Evolutionary conservation across 2,329 filamentous ascomycete genomes (phyloP), one percentile per base, ranked within the genome.

Genomic region (Trichoderma semiorbis): DNA sequence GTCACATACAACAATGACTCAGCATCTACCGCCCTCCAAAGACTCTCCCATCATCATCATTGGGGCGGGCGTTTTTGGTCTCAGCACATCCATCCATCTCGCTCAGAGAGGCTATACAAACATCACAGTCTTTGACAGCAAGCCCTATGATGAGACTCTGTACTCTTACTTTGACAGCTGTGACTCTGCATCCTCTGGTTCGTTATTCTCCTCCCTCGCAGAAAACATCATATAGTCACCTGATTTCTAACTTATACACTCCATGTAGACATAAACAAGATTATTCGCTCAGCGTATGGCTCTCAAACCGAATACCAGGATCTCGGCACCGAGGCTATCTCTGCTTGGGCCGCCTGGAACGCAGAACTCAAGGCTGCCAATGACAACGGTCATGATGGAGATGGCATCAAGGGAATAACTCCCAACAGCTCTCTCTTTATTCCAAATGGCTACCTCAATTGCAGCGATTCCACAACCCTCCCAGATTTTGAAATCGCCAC

Each of bases 41-140:
- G 50, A 64, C 7, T 26, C 26, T 18, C 71, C 75, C 47, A 74
- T 77, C 60, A 50, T 75, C 70, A 73, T 78, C 26, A 73, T 78
- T 14, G 76, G 76, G 3, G 74, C 74, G 3, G 76, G 76, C 77
- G 78, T 62, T 64, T 81, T 83, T 39, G 82, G 82, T 1, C 78
- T 82, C 4, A 79, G 79, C 21, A 82, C 81, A 2, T 81, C 78
- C 3, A 74, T 78, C 43, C 77, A 80, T 61, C 76, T 80, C 11
- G 75, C 77, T 5, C 72, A 74, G 16, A 76, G 82, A 12, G 86
- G 85, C 4, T 88, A 86, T 75, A 79, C 24, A 7, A 79, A 84
- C 72, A 79, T 87, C 30, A 86, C 81, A 10, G 80, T 88, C 12
- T 79, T 88, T 39, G 86, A 88, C 75, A 81, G 81, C 73, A 83